phyloP scores from a whole-genome alignment of 192 early-diverging fungal species.

The Gonapodya prolifera region DNA sequence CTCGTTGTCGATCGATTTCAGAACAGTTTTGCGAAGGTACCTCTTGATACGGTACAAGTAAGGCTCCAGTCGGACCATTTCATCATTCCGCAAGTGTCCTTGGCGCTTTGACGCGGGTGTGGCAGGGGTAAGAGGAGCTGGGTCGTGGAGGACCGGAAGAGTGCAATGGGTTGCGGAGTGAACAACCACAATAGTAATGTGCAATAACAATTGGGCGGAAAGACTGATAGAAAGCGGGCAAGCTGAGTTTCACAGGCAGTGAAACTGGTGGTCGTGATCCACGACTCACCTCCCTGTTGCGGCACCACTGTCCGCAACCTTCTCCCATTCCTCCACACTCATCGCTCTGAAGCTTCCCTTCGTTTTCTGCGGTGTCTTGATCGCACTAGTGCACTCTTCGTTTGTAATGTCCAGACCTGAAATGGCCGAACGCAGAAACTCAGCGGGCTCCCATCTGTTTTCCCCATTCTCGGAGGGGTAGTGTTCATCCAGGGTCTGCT shows the following conservation, averaged over 20 bases:
- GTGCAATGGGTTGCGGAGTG: background rate
- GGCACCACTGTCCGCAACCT: background rate
- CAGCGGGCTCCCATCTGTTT: background rate
- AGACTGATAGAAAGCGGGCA: background rate
- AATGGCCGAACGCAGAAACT: background rate
- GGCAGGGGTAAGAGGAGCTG: background rate
- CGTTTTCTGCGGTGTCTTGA: background rate
- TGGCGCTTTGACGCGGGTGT: background rate
- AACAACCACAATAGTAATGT: background rate
- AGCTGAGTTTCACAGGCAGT: background rate
- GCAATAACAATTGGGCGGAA: background rate
- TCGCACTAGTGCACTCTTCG: background rate
- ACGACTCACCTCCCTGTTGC: background rate
- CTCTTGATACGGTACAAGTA: background rate
- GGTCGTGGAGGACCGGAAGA: background rate
- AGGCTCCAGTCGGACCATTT: background rate
- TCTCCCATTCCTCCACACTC: background rate
- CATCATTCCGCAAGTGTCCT: background rate
- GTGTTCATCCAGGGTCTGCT: background rate
- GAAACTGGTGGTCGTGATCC: background rate
- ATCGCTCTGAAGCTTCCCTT: background rate
- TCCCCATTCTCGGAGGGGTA: background rate
- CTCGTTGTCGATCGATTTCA: background rate
- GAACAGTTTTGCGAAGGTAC: background rate
- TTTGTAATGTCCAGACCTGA: background rate